Evolutionary conservation across 1,284 basidiomycete species (phyloP), one percentile per base, ranked within the genome.

Genomic region (Boletellus dicymbophilus): DNA sequence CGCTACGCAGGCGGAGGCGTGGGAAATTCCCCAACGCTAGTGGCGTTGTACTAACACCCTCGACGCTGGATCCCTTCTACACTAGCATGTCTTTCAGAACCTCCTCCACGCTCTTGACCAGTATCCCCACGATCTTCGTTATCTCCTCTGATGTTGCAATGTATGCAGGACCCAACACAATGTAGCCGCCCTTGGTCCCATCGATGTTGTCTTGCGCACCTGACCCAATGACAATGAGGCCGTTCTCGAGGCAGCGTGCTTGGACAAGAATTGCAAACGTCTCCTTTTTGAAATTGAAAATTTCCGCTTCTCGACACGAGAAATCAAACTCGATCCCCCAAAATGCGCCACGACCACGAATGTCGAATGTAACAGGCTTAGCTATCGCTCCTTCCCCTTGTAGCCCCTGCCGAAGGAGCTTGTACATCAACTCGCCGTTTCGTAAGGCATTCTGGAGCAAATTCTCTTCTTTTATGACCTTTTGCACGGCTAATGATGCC

Each of bases 301-400:
- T 59, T 23, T 62, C 50, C 10, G 73, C 75, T 51, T 74, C 72
- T 11, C 67, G 65, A 9, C 59, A 64, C 12, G 69, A 69, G 58
- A 86, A 84, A 60, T 89, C 88, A 58, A 93, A 91, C 66, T 95
- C 92, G 51, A 94, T 71, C 13, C 76, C 88, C 83, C 86, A 92
- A 74, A 93, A 92, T 26, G 83, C 79, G 12, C 92, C 92, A 22
- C 81, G 81, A 18, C 93, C 90, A 38, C 90, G 80, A 51, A 90
- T 79, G 66, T 92, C 84, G 63, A 86, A 89, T 5, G 79, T 76
- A 62, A 79, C 88, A 3, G 85, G 85, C 30, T 79, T 78, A 21
- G 85, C 79, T 34, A 74, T 62, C 20, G 80, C 71, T 57, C 79
- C 80, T 12, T 81, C 78, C 1, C 76, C 74, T 49, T 69, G 68